Evolutionary conservation across 495 filamentous ascomycete genomes (phyloP), one percentile per base, ranked within the genome.

Genomic region (Penicillium ucsense): DNA sequence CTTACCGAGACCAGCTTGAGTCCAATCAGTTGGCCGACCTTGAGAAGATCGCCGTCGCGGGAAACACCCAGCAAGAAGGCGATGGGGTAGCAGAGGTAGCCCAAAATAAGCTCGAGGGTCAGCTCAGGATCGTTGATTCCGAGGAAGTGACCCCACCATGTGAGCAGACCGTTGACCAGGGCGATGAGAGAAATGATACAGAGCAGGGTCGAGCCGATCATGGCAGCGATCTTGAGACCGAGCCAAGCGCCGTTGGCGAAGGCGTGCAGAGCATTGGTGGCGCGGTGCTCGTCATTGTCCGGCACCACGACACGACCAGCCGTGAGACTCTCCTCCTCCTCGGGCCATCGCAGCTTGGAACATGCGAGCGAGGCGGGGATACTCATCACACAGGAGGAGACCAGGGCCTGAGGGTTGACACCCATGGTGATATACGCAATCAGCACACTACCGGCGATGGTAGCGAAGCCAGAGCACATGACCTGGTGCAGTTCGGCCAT

Each of bases 231-330:
- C 66, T 89, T 91, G 51, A 95, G 62, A 54, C 89, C 89, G 1
- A 92, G 75, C 87, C 87, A 94, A 8, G 89, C 82, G 36, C 89
- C 89, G 41, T 85, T 87, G 39, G 88, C 77, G 57, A 95, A 92
- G 8, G 89, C 89, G 56, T 95, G 86, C 9, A 95, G 75, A 3
- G 79, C 72, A 59, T 95, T 95, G 29, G 80, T 71, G n/a, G 87
- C 67, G 32, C 66, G 68, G 47, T 90, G 73, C 6, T 89, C 78
- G 6, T 67, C 68, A 31, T 83, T 77, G 46, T 87, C 80, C 1
- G 88, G 88, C n/a, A 94, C 74, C 20, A 89, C 78, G 6, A 90
- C 80, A 3, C 77, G 73, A 30, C 89, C 88, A 7, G 84, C 81
- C 1, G 89, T 94, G 11, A 94, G 65, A 1, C 86, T 84, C 54